phyloP scores from a whole-genome alignment of 2,329 filamentous ascomycete genomes.

The Hymenoscyphus occultus region DNA sequence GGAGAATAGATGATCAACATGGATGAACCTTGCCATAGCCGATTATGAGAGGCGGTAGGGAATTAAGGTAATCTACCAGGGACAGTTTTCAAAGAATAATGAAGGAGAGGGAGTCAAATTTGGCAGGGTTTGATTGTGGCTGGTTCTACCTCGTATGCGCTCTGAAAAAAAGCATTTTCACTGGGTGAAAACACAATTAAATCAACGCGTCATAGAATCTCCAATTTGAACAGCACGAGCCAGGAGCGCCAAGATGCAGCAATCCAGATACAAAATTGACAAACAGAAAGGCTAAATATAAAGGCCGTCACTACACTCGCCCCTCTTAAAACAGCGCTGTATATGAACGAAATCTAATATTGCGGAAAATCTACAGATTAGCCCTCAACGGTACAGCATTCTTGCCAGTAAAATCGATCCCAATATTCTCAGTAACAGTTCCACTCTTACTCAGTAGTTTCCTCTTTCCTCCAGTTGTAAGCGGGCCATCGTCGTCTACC shows the following conservation, averaged over 20 bases:
- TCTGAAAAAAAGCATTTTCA: no score
- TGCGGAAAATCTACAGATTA: conserved; percentile 10
- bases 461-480: conserved; percentile 26
- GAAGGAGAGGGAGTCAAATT: neutral
- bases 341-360: no score
- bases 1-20: neutral
- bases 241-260: neutral
- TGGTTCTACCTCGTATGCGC: no score
- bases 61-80: neutral
- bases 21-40: neutral
- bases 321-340: neutral
- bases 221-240: neutral
- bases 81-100: neutral
- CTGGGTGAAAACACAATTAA: no score
- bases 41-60: no score
- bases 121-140: no score
- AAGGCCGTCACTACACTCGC: neutral
- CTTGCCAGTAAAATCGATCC: conserved; percentile 26
- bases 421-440: conserved; percentile 21
- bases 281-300: neutral
- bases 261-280: neutral
- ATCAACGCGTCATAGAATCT: neutral
- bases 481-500: conserved; percentile 36
- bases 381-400: conserved; percentile 7
- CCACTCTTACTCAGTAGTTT: conserved; percentile 35